These are phyloP conservation scores for Adansonia digitata DNA, from an alignment of 345 rosid genomes.

Conservation along the genomic window DNA sequence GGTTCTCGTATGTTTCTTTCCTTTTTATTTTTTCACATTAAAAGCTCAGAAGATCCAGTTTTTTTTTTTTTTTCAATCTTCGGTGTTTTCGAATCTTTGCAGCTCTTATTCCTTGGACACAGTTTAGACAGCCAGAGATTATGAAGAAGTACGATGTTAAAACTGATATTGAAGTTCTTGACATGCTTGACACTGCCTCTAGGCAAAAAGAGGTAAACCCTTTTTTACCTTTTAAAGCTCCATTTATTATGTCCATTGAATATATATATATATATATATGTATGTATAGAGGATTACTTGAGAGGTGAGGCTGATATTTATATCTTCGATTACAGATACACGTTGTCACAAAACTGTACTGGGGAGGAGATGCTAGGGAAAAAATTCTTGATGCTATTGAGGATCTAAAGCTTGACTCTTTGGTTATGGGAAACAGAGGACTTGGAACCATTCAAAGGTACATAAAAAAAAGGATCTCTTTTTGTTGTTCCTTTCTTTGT, in stretches of 20 bases:
- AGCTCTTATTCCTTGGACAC: conserved; percentile 84
- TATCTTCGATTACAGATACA: conserved; percentile 25
- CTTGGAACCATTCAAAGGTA: conserved; percentile 82
- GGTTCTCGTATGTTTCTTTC: conserved; percentile 68
- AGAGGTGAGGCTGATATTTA: conserved; percentile 32
- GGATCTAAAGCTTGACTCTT: conserved; percentile 74
- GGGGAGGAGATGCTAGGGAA: conserved; percentile 98
- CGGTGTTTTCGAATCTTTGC: background rate
- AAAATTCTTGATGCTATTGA: conserved; percentile 62
- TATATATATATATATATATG: no score
- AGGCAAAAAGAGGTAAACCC: conserved; percentile 74
- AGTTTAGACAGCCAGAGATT: conserved; percentile 79
- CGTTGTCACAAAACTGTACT: conserved; percentile 65
- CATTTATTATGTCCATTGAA: no score
- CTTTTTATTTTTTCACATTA: no score
- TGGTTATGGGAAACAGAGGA: conserved; percentile 96
- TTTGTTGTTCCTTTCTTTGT: background rate
- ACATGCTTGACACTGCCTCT: conserved; percentile 77
- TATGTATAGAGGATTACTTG: conserved; percentile 2
- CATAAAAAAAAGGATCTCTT: background rate
- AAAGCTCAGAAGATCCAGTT: background rate
- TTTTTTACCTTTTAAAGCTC: background rate
- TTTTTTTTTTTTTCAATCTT: background rate
- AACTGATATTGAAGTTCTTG: conserved; percentile 57
- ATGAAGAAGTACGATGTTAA: conserved; percentile 58